phyloP scores from a whole-genome alignment of 208 protist genomes.

The Leptomonas pyrrhocoris region DNA sequence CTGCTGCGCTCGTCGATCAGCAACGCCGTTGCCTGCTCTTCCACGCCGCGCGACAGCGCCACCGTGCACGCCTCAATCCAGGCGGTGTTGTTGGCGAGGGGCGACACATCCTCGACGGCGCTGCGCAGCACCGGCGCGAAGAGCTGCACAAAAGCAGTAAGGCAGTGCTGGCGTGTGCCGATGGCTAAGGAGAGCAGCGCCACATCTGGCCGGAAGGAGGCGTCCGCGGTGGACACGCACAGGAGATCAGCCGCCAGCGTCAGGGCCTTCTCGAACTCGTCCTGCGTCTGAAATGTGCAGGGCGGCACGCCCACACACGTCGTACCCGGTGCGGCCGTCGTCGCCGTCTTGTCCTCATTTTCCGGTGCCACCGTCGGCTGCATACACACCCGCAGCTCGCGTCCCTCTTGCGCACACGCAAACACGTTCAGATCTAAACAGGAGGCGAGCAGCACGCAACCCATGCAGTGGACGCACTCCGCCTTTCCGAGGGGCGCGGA shows the following conservation, averaged over 20 bases:
- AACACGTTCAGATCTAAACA: slow-evolving; percentile 71
- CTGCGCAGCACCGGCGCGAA: slow-evolving; percentile 46
- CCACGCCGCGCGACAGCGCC: slow-evolving; percentile 6
- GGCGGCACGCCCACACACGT: slow-evolving; percentile 41
- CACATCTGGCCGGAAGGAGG: slow-evolving; percentile 37
- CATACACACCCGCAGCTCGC: slow-evolving; percentile 30
- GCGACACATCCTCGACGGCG: slow-evolving; percentile 28
- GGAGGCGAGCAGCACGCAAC: slow-evolving; percentile 57
- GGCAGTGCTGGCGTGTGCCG: slow-evolving; percentile 50
- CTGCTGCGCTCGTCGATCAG: slow-evolving; percentile 1
- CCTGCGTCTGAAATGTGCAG: slow-evolving; percentile 31
- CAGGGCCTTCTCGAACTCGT: slow-evolving; percentile 65
- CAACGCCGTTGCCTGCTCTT: slow-evolving; percentile 3
- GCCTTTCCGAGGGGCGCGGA: slow-evolving; percentile 29
- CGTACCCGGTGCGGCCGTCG: neutral
- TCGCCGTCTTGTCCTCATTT: neutral
- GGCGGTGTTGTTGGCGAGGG: slow-evolving; percentile 44
- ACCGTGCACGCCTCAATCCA: slow-evolving; percentile 45
- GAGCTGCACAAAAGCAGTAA: slow-evolving; percentile 53
- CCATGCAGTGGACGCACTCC: slow-evolving; percentile 61
- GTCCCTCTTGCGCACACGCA: slow-evolving; percentile 29
- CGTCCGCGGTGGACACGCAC: slow-evolving; percentile 43
- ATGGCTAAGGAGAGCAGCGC: slow-evolving; percentile 55
- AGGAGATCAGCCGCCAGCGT: slow-evolving; percentile 74
- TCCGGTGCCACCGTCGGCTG: neutral